Evolutionary conservation across 2,329 filamentous ascomycete genomes (phyloP), one percentile per base, ranked within the genome.

Genomic region (Arthroderma uncinatum): DNA sequence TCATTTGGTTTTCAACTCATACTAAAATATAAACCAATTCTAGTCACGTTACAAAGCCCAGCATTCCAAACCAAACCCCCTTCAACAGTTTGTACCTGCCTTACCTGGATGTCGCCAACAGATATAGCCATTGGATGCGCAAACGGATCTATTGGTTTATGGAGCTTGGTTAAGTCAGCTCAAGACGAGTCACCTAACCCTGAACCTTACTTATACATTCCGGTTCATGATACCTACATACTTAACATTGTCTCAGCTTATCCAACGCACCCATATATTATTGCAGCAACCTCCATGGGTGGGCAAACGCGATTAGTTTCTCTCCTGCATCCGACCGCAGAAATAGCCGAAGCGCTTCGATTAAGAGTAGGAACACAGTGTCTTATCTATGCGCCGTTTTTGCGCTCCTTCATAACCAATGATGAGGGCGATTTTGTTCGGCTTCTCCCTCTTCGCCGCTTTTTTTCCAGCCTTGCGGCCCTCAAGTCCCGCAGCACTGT

Each of bases 221-320:
- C 65, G 19, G 55, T 72, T 12, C 71, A 74, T 55, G 65, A 62
- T 25, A 70, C 71, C 1, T 70, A 75, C 55, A 64, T 73, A 33
- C 68, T 72, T 55, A 67, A 69, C 39, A 66, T 73, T 37, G 63
- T 66, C 1, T 76, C 79, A 0, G 79, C 76, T 50, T 82, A 78
- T 59, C 82, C 82, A 0, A 66, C 67, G n/a, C 69, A 76, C 16
- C 78, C 81, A 0, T 71, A 80, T 54, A 68, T 79, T 37, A 59
- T 85, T 44, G 71, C 75, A 16, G 77, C 79, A 8, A 76, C 74
- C 14, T 75, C 76, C 2, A 78, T 81, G 63, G 76, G 80, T 56
- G 82, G 82, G 30, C 76, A 79, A 61, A 70, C 77, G 1, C 70
- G 73, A n/a, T 65, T 84, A 10, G 78, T 77, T 23, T 81, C 82